Evolutionary conservation across 164 flowering plant genomes (phyloP).

Genomic region (Amborella trichopoda): DNA sequence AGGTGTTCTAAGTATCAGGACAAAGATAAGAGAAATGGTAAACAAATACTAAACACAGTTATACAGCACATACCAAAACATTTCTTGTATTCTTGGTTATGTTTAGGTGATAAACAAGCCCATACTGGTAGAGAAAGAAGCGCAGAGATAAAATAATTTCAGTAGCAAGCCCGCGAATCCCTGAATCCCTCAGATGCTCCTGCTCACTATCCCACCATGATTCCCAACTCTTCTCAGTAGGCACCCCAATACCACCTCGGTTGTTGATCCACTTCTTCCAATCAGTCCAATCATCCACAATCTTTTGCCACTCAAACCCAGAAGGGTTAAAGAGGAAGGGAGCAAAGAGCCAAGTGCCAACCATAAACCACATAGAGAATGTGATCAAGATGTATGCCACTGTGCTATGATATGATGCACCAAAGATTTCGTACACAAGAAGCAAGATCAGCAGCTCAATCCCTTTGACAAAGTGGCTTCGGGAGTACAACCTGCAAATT

Average conservation of each 20-base stretch:
- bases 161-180: slow-evolving; percentile 59
- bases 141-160: slow-evolving; percentile 71
- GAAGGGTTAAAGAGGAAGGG: slow-evolving; percentile 97
- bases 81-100: slow-evolving; percentile 37
- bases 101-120: slow-evolving; percentile 81
- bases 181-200: slow-evolving; percentile 82
- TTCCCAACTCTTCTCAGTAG: slow-evolving; percentile 94
- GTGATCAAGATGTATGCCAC: slow-evolving; percentile 76
- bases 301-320: slow-evolving; percentile 99
- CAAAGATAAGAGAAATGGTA: not conserved
- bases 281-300: slow-evolving; percentile 95
- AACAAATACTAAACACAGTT: not conserved
- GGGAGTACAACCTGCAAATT: slow-evolving; percentile 82
- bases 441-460: slow-evolving; percentile 86
- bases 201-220: slow-evolving; percentile 99
- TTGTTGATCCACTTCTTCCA: slow-evolving; percentile 95
- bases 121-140: slow-evolving; percentile 90
- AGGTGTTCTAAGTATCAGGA: not conserved
- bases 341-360: slow-evolving; percentile 97
- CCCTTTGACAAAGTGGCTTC: slow-evolving; percentile 96
- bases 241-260: slow-evolving; percentile 92
- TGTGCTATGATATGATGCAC: slow-evolving; percentile 46
- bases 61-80: slow-evolving; percentile 44
- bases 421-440: slow-evolving; percentile 73
- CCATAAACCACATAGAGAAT: slow-evolving; percentile 95